Evolutionary conservation across 371 early-diverging fungal species (phyloP).

Genomic region (Circinella minor): DNA sequence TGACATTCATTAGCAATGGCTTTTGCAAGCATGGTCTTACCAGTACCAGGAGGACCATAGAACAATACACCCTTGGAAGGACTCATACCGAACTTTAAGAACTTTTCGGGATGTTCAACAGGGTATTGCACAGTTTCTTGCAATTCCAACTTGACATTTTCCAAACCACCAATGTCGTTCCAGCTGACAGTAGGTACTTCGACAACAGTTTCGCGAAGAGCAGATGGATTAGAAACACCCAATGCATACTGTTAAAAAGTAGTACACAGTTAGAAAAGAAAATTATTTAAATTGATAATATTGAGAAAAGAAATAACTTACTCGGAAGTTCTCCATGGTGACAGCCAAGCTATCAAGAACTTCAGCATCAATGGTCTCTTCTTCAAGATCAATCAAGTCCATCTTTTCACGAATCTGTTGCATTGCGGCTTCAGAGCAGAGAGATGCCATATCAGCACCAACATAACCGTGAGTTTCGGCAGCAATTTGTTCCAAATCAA

Average conservation of each 20-base stretch:
- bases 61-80: slow-evolving; percentile 99
- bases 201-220: slow-evolving; percentile 99
- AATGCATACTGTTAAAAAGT: slow-evolving; percentile 74
- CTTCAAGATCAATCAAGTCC: slow-evolving; percentile 98
- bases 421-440: slow-evolving; percentile 99
- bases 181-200: slow-evolving; percentile 99
- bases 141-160: slow-evolving; percentile 98
- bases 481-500: slow-evolving; percentile 98
- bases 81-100: slow-evolving; percentile 99
- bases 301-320: slow-evolving; percentile 23
- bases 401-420: slow-evolving; percentile 99
- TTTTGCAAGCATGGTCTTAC: slow-evolving; percentile 99
- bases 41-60: slow-evolving; percentile 99
- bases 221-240: slow-evolving; percentile 98
- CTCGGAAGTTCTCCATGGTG: slow-evolving; percentile 99
- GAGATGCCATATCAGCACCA: slow-evolving; percentile 98
- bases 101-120: slow-evolving; percentile 99
- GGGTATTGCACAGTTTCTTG: slow-evolving; percentile 99
- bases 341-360: slow-evolving; percentile 97
- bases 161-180: slow-evolving; percentile 99
- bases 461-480: slow-evolving; percentile 99
- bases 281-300: background rate
- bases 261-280: background rate
- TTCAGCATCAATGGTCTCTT: slow-evolving; percentile 98
- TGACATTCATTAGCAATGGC: slow-evolving; percentile 99